phyloP scores from a whole-genome alignment of 2,329 filamentous ascomycete genomes.

The Sordariomycetes sp. region DNA sequence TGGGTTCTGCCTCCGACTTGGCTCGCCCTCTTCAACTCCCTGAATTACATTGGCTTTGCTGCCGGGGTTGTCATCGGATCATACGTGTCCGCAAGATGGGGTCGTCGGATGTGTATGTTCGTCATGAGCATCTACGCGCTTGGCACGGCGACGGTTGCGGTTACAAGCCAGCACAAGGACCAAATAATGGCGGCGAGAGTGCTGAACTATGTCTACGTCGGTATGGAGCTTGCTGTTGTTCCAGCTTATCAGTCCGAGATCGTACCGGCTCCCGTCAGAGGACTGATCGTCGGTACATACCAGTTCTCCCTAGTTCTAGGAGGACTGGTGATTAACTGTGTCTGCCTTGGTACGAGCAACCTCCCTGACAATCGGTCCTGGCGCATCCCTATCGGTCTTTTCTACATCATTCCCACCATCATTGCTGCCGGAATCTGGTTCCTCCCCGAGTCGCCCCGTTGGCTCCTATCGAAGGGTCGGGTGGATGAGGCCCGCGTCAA shows the following conservation, averaged over 20 bases:
- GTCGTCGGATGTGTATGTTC: constrained; percentile 24
- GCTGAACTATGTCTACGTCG: constrained; percentile 22
- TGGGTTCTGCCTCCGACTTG: not conserved
- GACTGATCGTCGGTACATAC: constrained; percentile 20
- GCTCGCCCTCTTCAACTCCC: constrained; percentile 4
- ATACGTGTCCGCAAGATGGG: constrained; percentile 18
- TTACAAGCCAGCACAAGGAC: constrained; percentile 16
- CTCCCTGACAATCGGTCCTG: constrained; percentile 18
- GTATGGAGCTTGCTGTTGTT: constrained; percentile 27
- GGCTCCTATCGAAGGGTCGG: constrained; percentile 14
- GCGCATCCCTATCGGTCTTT: constrained; percentile 22
- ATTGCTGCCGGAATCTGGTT: constrained; percentile 17
- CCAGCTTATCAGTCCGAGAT: constrained; percentile 23
- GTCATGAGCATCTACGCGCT: constrained; percentile 24
- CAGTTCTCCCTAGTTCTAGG: constrained; percentile 11
- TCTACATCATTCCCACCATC: constrained; percentile 20
- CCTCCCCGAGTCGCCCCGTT: constrained; percentile 39
- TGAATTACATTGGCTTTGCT: constrained; percentile 5
- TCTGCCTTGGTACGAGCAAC: constrained; percentile 18
- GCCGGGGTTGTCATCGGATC: constrained; percentile 16
- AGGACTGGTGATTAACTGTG: constrained; percentile 9
- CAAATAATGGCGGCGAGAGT: constrained; percentile 24
- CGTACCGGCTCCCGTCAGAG: constrained; percentile 16
- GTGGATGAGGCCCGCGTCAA: constrained; percentile 36
- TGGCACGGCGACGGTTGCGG: constrained; percentile 17